phyloP scores from a whole-genome alignment of 495 filamentous ascomycete genomes.

The Daldinia decipiens region DNA sequence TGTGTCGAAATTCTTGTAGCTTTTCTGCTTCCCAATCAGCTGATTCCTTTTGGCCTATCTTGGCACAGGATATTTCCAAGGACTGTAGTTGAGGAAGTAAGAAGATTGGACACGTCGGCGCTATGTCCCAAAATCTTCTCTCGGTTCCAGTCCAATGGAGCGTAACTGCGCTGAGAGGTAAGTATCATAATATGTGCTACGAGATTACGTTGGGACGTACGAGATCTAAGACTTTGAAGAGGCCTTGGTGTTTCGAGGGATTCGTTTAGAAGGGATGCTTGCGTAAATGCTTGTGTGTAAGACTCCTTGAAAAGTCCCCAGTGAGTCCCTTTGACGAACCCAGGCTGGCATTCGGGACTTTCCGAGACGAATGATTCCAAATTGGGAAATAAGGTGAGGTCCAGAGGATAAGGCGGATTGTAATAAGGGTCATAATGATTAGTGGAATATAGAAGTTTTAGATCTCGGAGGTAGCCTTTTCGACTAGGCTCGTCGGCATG shows the following conservation, averaged over 20 bases:
- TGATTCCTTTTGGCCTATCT: constrained; percentile 2
- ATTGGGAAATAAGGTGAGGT: constrained; percentile 20
- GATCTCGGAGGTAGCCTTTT: constrained; percentile 16
- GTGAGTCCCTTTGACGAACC: constrained; percentile 9
- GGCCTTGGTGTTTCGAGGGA: constrained; percentile 1
- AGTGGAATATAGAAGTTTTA: constrained; percentile 22
- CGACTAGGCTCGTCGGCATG: constrained; percentile 8
- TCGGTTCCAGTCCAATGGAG: constrained; percentile 19
- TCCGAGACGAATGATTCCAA: constrained; percentile 25
- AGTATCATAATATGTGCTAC: not conserved
- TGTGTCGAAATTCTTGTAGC: constrained; percentile 4
- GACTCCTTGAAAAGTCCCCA: constrained; percentile 12
- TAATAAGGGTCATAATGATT: not conserved
- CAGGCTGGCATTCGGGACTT: constrained; percentile 29
- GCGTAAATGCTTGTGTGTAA: constrained; percentile 19
- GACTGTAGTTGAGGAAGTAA: constrained; percentile 24
- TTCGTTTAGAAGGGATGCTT: constrained; percentile 26
- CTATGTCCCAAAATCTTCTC: constrained; percentile 14
- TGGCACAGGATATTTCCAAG: constrained; percentile 33
- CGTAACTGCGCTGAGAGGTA: constrained; percentile 8
- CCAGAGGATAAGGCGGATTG: not conserved
- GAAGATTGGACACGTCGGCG: constrained; percentile 19
- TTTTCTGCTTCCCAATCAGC: not conserved
- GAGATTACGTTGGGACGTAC: constrained; percentile 1
- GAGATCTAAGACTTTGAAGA: constrained; percentile 19